Conservation (phyloP, 208 protist species). For the Trypanosoma congolense region DNA sequence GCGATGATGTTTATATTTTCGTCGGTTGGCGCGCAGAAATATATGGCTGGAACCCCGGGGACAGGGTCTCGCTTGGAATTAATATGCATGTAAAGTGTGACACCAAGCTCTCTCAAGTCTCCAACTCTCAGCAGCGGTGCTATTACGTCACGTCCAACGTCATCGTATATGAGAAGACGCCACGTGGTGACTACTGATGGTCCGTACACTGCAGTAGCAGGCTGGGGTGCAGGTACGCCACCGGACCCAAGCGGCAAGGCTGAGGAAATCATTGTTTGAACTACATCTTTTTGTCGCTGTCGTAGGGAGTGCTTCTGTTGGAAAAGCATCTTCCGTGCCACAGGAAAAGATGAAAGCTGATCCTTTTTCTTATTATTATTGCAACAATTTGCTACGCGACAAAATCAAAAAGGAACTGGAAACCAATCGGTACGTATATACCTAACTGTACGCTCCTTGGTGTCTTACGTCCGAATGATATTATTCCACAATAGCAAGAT, state of each 20-base stretch:
- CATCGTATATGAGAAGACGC: slow-evolving; percentile 88
- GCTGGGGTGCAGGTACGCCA: slow-evolving; percentile 26
- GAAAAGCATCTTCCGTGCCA: slow-evolving; percentile 5
- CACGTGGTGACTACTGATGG: slow-evolving; percentile 45
- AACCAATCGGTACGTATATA: no score
- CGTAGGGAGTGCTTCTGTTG: slow-evolving; percentile 59
- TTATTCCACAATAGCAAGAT: no score
- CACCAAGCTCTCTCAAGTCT: slow-evolving; percentile 80
- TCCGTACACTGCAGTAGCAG: slow-evolving; percentile 1
- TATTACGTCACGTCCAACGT: slow-evolving; percentile 82
- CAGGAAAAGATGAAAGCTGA: neutral
- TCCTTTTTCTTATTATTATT: no score
- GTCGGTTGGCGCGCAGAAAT: slow-evolving; percentile 85
- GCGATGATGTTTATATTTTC: slow-evolving; percentile 79
- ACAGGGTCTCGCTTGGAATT: slow-evolving; percentile 74
- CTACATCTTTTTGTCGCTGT: slow-evolving; percentile 53
- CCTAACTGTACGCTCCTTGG: no score
- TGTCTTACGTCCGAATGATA: no score
- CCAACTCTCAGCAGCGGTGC: slow-evolving; percentile 84
- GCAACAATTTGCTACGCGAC: no score
- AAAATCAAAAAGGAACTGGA: no score
- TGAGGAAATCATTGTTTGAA: slow-evolving; percentile 66
- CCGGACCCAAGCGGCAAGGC: slow-evolving; percentile 50
- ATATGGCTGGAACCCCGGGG: slow-evolving; percentile 84
- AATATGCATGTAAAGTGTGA: slow-evolving; percentile 89